A percentile compares a stretch with the other conserved stretches of the same genome.
These are phyloP conservation scores for Paraleonurus japonicus DNA, from an alignment of 257 asterid species.

Conservation along the genomic window DNA sequence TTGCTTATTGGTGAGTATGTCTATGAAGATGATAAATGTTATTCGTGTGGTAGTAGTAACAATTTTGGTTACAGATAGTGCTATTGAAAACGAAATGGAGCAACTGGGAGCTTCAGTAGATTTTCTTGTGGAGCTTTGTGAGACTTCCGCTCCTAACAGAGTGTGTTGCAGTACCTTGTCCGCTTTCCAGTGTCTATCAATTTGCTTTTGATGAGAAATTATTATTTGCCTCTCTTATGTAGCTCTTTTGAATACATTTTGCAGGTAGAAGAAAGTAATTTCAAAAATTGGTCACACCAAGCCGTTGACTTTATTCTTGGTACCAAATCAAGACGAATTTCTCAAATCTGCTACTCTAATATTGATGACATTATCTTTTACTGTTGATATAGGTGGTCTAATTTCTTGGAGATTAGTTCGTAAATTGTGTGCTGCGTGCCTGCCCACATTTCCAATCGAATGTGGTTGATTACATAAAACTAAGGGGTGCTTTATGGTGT, in stretches of 20 bases:
- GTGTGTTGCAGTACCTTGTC: slow-evolving; percentile 45
- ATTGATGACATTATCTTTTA: background rate
- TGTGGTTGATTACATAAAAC: background rate
- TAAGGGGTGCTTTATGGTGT: background rate
- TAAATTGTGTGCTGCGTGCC: background rate
- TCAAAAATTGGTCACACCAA: slow-evolving; percentile 87
- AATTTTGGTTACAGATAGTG: slow-evolving; percentile 40
- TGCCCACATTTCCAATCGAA: background rate
- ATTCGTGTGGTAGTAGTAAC: background rate
- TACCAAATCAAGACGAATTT: slow-evolving; percentile 30
- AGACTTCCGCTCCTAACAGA: slow-evolving; percentile 42
- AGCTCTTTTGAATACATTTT: slow-evolving; percentile 19
- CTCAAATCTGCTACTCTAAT: slow-evolving; percentile 4
- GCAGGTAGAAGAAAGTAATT: slow-evolving; percentile 61
- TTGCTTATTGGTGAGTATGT: slow-evolving; percentile 11
- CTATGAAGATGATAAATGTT: slow-evolving; percentile 6
- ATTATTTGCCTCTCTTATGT: slow-evolving; percentile 1
- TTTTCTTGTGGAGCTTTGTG: slow-evolving; percentile 92
- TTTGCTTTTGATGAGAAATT: slow-evolving; percentile 14
- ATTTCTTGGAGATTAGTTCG: background rate
- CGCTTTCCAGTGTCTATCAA: slow-evolving; percentile 11
- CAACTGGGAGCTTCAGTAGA: slow-evolving; percentile 77
- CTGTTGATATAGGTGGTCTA: slow-evolving; percentile 4
- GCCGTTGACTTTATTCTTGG: slow-evolving; percentile 88
- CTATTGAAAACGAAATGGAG: slow-evolving; percentile 52